Conservation (phyloP, 2,329 filamentous ascomycete genomes). For the Cryoendolithus antarcticus region DNA sequence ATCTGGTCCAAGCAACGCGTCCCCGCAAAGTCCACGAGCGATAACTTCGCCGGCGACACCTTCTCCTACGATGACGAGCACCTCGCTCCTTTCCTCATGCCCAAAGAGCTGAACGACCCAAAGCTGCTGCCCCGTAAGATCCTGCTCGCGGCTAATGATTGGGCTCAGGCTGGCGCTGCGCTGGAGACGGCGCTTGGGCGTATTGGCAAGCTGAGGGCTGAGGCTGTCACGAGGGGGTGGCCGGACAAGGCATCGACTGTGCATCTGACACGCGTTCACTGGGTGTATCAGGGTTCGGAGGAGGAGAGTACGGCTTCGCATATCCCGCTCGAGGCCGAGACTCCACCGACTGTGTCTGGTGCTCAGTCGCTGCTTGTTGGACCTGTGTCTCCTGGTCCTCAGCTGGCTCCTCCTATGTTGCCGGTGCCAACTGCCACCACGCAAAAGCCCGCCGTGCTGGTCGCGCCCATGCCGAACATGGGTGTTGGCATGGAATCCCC, state of each 20-base stretch:
- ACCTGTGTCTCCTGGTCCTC: slow-evolving; percentile 8
- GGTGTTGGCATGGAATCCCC: slow-evolving; percentile 18
- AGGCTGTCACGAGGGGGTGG: slow-evolving; percentile 22
- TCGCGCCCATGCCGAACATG: slow-evolving; percentile 1
- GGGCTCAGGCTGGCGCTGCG: slow-evolving; percentile 34
- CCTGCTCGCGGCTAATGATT: slow-evolving; percentile 21
- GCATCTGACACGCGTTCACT: slow-evolving; percentile 4
- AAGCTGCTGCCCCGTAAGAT: slow-evolving; percentile 25
- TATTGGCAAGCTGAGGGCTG: slow-evolving; percentile 20
- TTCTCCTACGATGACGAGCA: slow-evolving; percentile 26
- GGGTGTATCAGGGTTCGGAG: neutral
- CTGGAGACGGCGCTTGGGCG: slow-evolving; percentile 30
- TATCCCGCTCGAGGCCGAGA: neutral
- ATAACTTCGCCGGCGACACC: slow-evolving; percentile 18
- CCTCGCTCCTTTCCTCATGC: slow-evolving; percentile 27
- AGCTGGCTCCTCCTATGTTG: slow-evolving; percentile 2
- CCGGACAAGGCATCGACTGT: slow-evolving; percentile 12
- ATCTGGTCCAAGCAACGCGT: slow-evolving; percentile 11
- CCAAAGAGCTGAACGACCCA: slow-evolving; percentile 20
- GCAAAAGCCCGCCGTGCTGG: neutral
- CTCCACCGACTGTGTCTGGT: slow-evolving; percentile 8
- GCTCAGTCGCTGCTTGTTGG: slow-evolving; percentile 3
- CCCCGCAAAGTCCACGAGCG: slow-evolving; percentile 6
- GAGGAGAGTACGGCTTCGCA: neutral
- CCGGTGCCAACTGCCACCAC: neutral